A percentile compares a stretch with the other conserved stretches of the same genome.
Conservation (phyloP, 2,329 filamentous ascomycete genomes). For the Fusarium mundagurra region DNA sequence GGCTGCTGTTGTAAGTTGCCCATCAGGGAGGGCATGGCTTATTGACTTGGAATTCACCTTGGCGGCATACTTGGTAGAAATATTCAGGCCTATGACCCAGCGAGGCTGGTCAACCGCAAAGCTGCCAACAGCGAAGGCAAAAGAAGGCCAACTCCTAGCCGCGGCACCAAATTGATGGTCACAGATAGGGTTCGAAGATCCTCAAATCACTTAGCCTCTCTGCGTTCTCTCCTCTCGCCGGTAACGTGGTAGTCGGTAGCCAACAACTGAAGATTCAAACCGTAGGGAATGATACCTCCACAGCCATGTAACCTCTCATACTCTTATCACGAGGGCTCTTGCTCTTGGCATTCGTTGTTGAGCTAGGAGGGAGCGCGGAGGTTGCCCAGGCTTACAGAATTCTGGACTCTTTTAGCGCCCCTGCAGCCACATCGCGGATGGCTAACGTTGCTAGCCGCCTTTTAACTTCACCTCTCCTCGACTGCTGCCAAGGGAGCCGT, state of each 20-base stretch:
- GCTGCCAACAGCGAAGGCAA: background rate
- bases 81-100: background rate
- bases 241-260: slow-evolving; percentile 2
- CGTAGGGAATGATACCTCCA: background rate
- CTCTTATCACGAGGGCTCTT: background rate
- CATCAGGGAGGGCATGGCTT: background rate
- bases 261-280: background rate
- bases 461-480: background rate
- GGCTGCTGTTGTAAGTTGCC: background rate
- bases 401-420: slow-evolving; percentile 10
- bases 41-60: background rate
- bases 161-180: background rate
- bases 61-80: background rate
- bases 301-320: background rate
- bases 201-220: slow-evolving; percentile 1
- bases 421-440: slow-evolving; percentile 1
- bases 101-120: background rate
- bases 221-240: background rate
- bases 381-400: background rate
- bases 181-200: background rate
- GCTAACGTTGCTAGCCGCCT: slow-evolving; percentile 1
- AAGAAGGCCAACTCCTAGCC: background rate
- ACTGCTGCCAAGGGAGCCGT: background rate
- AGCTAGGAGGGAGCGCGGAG: background rate
- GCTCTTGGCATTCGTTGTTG: background rate